Evolutionary conservation across 148 eudicot species (phyloP).

Genomic region (Chenopodium quinoa): DNA sequence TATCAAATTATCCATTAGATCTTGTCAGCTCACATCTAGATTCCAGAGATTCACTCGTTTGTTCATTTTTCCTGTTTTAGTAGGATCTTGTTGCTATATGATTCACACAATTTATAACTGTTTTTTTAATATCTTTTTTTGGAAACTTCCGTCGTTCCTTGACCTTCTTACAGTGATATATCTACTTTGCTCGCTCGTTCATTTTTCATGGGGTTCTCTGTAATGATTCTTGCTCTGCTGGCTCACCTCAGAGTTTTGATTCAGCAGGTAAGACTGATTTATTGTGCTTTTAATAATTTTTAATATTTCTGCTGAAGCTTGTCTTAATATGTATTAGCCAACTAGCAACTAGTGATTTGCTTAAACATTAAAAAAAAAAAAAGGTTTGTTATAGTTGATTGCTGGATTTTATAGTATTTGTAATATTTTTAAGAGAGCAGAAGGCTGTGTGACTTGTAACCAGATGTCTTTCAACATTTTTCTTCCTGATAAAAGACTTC

Average conservation of each 20-base stretch:
- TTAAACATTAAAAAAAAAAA: background rate
- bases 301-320: background rate
- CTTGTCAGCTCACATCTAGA: constrained; percentile 6
- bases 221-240: constrained; percentile 71
- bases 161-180: constrained; percentile 61
- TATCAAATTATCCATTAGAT: background rate
- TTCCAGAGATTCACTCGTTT: background rate
- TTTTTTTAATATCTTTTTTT: background rate
- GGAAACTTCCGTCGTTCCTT: constrained; percentile 57
- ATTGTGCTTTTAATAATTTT: background rate
- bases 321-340: background rate
- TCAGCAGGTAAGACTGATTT: constrained; percentile 69
- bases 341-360: background rate
- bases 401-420: background rate
- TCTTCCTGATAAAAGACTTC: background rate
- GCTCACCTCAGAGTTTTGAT: constrained; percentile 85
- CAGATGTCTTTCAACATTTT: background rate
- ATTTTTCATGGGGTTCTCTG: constrained; percentile 80
- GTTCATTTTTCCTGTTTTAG: too few species aligned
- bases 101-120: background rate
- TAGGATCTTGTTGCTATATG: background rate
- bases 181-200: constrained; percentile 85
- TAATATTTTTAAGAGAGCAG: background rate
- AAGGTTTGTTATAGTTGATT: background rate
- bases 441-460: background rate